These are phyloP conservation scores for Juglanconis oblonga DNA, from an alignment of 2,329 filamentous ascomycete species.

Conservation along the genomic window DNA sequence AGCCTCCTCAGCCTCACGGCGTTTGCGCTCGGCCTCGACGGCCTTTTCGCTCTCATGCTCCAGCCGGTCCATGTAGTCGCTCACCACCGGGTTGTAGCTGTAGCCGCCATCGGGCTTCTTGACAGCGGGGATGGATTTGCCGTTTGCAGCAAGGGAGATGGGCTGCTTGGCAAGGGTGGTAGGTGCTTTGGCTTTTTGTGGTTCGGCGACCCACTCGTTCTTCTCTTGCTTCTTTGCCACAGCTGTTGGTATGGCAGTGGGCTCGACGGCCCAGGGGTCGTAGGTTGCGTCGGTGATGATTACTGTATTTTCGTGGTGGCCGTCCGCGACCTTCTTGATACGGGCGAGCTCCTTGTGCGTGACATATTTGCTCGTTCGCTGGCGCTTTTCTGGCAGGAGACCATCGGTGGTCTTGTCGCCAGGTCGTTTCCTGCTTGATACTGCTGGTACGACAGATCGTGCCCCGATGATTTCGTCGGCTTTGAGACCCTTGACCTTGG, in stretches of 20 bases:
- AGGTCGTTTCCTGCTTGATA: conserved; percentile 74
- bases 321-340: conserved; percentile 75
- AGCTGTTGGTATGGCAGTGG: conserved; percentile 27
- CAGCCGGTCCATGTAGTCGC: conserved; percentile 78
- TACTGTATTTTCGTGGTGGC: conserved; percentile 55
- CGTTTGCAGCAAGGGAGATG: conserved; percentile 77
- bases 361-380: conserved; percentile 70
- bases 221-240: conserved; percentile 55
- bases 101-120: conserved; percentile 75
- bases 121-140: conserved; percentile 76
- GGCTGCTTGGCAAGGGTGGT: conserved; percentile 73
- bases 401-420: conserved; percentile 70
- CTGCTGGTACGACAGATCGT: conserved; percentile 76
- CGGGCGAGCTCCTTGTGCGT: conserved; percentile 80
- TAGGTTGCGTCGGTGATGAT: conserved; percentile 62
- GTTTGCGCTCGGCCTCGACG: conserved; percentile 73
- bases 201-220: conserved; percentile 15
- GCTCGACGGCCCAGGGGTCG: conserved; percentile 68
- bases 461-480: conserved; percentile 87
- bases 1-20: conserved; percentile 63
- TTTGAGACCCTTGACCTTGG: conserved; percentile 75
- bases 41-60: conserved; percentile 74
- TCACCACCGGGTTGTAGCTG: conserved; percentile 89
- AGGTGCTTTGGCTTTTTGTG: conserved; percentile 55
- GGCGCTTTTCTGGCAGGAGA: conserved; percentile 70